A percentile compares a stretch with the other conserved stretches of the same genome.
phyloP scores from a whole-genome alignment of 441 rosid genomes.

The Kokia cookei region DNA sequence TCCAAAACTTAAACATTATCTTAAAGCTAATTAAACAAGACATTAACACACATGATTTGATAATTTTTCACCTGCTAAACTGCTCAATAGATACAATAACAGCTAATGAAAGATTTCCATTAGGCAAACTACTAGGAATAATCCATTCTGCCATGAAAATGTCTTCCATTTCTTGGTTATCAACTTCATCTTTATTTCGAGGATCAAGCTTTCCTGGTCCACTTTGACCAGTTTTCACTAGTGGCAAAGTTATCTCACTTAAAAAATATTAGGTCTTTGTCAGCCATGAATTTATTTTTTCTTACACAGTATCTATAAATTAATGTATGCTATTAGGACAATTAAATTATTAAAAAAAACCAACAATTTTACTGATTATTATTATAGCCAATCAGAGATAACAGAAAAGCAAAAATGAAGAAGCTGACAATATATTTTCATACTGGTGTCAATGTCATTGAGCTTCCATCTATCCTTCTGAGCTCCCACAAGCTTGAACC shows the following conservation, averaged over 20 bases:
- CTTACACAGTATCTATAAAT: conserved; percentile 58
- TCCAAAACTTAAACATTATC: background rate
- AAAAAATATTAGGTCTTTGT: conserved; percentile 70
- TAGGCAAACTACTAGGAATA: conserved; percentile 41
- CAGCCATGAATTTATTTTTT: conserved; percentile 63
- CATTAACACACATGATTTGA: background rate
- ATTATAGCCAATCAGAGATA: background rate
- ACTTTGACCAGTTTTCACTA: conserved; percentile 41
- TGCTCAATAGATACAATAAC: conserved; percentile 87
- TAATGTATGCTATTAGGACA: background rate
- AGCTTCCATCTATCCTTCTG: conserved; percentile 65
- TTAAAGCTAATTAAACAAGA: background rate
- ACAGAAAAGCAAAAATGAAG: background rate
- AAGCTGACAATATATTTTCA: background rate
- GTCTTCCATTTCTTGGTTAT: conserved; percentile 55
- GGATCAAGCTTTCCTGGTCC: conserved; percentile 42
- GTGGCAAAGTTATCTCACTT: conserved; percentile 50
- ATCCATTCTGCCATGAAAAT: conserved; percentile 73
- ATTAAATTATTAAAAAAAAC: background rate
- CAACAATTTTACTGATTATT: background rate
- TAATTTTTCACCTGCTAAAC: conserved; percentile 72
- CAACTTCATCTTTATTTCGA: conserved; percentile 18
- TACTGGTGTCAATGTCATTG: conserved; percentile 55
- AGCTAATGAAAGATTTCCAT: conserved; percentile 65
- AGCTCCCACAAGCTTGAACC: conserved; percentile 49